These are phyloP conservation scores for Anacardium occidentale DNA, from an alignment of 345 rosid species.

Conservation along the genomic window DNA sequence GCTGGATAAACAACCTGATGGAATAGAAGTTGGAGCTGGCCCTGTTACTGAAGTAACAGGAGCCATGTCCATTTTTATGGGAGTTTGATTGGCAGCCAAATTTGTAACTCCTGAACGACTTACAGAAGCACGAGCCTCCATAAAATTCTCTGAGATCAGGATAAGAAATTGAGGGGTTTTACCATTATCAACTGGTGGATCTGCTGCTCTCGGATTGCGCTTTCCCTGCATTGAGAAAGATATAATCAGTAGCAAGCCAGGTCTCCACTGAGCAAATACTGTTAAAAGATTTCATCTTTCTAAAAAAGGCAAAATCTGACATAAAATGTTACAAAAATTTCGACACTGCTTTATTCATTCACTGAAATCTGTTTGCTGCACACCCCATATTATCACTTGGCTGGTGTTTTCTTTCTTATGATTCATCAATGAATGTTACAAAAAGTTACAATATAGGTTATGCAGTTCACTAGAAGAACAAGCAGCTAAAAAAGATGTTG, in stretches of 20 bases:
- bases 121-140: slow-evolving; percentile 90
- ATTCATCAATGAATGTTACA: neutral
- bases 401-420: neutral
- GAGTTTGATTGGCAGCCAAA: slow-evolving; percentile 66
- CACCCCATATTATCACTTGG: neutral
- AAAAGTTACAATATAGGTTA: neutral
- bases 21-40: slow-evolving; percentile 56
- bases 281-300: slow-evolving; percentile 10
- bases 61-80: slow-evolving; percentile 80
- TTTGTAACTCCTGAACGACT: slow-evolving; percentile 64
- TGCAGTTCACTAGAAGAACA: neutral
- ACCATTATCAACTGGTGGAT: slow-evolving; percentile 61
- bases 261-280: slow-evolving; percentile 10
- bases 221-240: slow-evolving; percentile 63
- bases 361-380: neutral
- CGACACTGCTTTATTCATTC: neutral
- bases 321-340: slow-evolving; percentile 4
- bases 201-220: slow-evolving; percentile 57
- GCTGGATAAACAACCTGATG: slow-evolving; percentile 53
- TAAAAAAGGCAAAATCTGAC: slow-evolving; percentile 2
- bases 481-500: neutral
- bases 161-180: slow-evolving; percentile 80
- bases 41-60: slow-evolving; percentile 63
- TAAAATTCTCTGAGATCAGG: slow-evolving; percentile 80
- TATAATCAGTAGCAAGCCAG: slow-evolving; percentile 25